Percentiles rank a stretch among this genome's conserved stretches.
Conservation (phyloP, 2,329 filamentous ascomycete species). For the Akanthomyces uredinophilus region DNA sequence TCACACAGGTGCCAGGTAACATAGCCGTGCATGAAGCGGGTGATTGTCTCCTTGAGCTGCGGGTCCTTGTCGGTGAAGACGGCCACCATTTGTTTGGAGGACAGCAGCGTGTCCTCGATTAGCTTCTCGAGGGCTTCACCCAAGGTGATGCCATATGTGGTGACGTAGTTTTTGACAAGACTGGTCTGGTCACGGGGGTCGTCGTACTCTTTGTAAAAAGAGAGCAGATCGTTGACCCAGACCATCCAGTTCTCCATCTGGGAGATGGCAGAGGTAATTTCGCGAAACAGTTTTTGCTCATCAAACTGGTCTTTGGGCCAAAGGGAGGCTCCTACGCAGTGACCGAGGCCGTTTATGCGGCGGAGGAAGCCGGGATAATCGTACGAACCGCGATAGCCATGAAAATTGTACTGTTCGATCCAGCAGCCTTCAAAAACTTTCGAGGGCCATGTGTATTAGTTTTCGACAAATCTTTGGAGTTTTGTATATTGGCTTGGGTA, state of each 20-base stretch:
- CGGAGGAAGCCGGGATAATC: slow-evolving; percentile 20
- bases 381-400: slow-evolving; percentile 17
- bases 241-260: slow-evolving; percentile 21
- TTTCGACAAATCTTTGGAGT: too few species aligned
- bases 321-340: slow-evolving; percentile 17
- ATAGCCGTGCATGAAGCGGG: slow-evolving; percentile 23
- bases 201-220: slow-evolving; percentile 22
- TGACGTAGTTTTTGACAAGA: slow-evolving; percentile 19
- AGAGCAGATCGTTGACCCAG: slow-evolving; percentile 20
- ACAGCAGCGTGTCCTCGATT: slow-evolving; percentile 16
- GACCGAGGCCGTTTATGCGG: slow-evolving; percentile 20
- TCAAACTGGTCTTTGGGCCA: slow-evolving; percentile 16
- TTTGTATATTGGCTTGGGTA: too few species aligned
- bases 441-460: not conserved
- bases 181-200: slow-evolving; percentile 18
- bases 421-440: slow-evolving; percentile 20
- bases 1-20: slow-evolving; percentile 21
- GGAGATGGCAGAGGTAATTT: slow-evolving; percentile 18
- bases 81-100: slow-evolving; percentile 17
- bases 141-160: slow-evolving; percentile 14
- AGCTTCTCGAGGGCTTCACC: slow-evolving; percentile 19
- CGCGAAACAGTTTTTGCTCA: slow-evolving; percentile 16
- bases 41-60: slow-evolving; percentile 3
- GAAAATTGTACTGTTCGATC: slow-evolving; percentile 22
- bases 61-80: slow-evolving; percentile 19